A percentile compares a stretch with the other conserved stretches of the same genome.
These are phyloP conservation scores for Vigna trinervia DNA, from an alignment of 306 rosid species.

Conservation along the genomic window DNA sequence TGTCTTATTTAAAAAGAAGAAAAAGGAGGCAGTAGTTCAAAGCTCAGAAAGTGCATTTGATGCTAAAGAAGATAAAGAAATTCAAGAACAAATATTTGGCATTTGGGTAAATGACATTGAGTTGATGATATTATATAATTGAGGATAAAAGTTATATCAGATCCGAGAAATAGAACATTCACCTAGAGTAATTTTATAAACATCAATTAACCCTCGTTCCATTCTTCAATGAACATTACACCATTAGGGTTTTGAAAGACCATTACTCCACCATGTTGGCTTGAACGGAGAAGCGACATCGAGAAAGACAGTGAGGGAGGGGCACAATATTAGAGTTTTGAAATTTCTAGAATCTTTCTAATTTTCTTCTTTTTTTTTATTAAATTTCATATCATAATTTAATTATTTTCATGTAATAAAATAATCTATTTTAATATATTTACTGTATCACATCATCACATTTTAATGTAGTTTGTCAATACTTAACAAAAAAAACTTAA, in stretches of 20 bases:
- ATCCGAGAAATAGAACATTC: not conserved
- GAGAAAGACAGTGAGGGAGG: slow-evolving; percentile 47
- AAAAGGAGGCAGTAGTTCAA: slow-evolving; percentile 57
- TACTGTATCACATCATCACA: too few relatives aligned
- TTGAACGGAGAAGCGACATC: not conserved
- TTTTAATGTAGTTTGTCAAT: too few relatives aligned
- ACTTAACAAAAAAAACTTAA: too few relatives aligned
- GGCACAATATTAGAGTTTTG: too few relatives aligned
- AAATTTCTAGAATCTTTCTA: too few relatives aligned
- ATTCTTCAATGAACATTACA: not conserved
- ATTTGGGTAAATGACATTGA: not conserved
- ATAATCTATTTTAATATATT: too few relatives aligned
- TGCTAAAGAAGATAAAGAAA: slow-evolving; percentile 55
- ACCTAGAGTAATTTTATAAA: not conserved
- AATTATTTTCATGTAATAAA: too few relatives aligned
- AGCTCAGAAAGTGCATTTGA: slow-evolving; percentile 55
- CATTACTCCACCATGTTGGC: not conserved
- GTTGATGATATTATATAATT: not conserved
- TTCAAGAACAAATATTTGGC: not conserved
- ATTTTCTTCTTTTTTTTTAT: too few relatives aligned
- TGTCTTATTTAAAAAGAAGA: slow-evolving; percentile 59
- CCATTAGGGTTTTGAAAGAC: not conserved
- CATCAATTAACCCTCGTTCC: not conserved
- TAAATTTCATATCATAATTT: too few relatives aligned
- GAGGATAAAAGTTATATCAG: slow-evolving; percentile 7